These are phyloP conservation scores for Claviceps pazoutovae DNA, from an alignment of 2,329 filamentous ascomycete genomes.

Conservation along the genomic window DNA sequence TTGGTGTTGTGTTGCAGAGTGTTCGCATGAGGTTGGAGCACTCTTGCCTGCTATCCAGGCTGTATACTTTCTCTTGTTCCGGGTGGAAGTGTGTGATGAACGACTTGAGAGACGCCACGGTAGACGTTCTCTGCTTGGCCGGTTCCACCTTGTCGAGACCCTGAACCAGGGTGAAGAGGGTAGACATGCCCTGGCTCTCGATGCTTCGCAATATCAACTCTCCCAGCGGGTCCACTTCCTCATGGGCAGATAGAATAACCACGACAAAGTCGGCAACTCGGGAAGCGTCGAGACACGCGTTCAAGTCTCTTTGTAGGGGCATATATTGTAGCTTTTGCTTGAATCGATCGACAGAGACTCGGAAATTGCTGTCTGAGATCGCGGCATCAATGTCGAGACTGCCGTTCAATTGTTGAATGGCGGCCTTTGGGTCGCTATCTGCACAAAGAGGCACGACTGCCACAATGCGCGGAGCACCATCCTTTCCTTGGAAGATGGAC, in stretches of 20 bases:
- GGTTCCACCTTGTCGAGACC: conserved; percentile 66
- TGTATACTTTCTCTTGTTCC: conserved; percentile 79
- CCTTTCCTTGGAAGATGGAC: conserved; percentile 70
- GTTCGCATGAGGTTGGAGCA: conserved; percentile 83
- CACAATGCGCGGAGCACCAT: conserved; percentile 78
- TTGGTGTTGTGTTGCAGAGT: conserved; percentile 81
- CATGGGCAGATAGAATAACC: conserved; percentile 66
- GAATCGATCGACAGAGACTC: conserved; percentile 72
- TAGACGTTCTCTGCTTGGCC: conserved; percentile 61
- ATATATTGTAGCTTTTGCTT: conserved; percentile 90
- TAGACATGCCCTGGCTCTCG: conserved; percentile 89
- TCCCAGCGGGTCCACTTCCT: conserved; percentile 73
- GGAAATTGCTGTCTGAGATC: conserved; percentile 42
- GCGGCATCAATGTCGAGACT: conserved; percentile 68
- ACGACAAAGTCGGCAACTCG: conserved; percentile 84
- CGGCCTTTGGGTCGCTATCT: conserved; percentile 52
- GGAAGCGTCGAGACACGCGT: conserved; percentile 70
- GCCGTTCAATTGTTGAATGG: conserved; percentile 56
- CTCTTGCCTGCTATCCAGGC: conserved; percentile 76
- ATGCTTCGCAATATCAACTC: conserved; percentile 76
- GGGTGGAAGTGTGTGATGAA: conserved; percentile 94
- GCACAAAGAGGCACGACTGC: conserved; percentile 74
- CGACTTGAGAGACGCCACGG: conserved; percentile 72
- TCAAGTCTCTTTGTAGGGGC: conserved; percentile 56
- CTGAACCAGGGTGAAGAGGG: conserved; percentile 74